Percentiles rank a stretch among this genome's conserved stretches.
Conservation (phyloP, 2,329 filamentous ascomycete genomes). For the Fusarium haematococcum region DNA sequence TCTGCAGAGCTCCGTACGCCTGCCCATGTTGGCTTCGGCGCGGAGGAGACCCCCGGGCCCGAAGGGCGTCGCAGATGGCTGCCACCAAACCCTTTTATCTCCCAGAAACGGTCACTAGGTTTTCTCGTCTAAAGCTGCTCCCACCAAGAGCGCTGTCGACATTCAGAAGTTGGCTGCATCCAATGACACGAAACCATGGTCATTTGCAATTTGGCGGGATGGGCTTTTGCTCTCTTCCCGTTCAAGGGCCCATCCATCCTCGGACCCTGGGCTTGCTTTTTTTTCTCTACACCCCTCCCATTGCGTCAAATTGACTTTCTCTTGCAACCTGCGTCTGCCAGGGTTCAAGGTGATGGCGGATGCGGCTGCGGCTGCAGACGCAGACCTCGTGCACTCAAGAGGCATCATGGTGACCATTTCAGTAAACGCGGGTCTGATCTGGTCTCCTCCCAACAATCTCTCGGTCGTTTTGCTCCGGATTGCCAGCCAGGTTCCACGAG, state of each 20-base stretch:
- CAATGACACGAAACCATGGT: slow-evolving; percentile 19
- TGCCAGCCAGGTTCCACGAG: slow-evolving; percentile 9
- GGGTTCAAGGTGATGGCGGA: slow-evolving; percentile 2
- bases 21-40: slow-evolving; percentile 13
- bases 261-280: slow-evolving; percentile 8
- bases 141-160: slow-evolving; percentile 5
- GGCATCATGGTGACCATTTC: neutral
- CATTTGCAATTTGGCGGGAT: slow-evolving; percentile 17
- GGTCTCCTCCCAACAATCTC: slow-evolving; percentile 2
- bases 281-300: slow-evolving; percentile 18
- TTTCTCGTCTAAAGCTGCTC: slow-evolving; percentile 17
- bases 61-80: slow-evolving; percentile 20
- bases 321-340: slow-evolving; percentile 17
- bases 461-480: slow-evolving; percentile 44
- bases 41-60: slow-evolving; percentile 29
- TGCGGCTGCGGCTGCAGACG: slow-evolving; percentile 1
- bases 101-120: neutral
- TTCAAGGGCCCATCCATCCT: neutral
- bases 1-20: slow-evolving; percentile 7
- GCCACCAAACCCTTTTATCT: slow-evolving; percentile 20
- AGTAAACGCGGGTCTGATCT: slow-evolving; percentile 7
- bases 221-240: neutral
- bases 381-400: slow-evolving; percentile 6
- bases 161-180: slow-evolving; percentile 5
- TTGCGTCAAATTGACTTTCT: slow-evolving; percentile 36